These are phyloP conservation scores for Aspergillus campestris DNA, from an alignment of 495 filamentous ascomycete genomes.

Conservation along the genomic window DNA sequence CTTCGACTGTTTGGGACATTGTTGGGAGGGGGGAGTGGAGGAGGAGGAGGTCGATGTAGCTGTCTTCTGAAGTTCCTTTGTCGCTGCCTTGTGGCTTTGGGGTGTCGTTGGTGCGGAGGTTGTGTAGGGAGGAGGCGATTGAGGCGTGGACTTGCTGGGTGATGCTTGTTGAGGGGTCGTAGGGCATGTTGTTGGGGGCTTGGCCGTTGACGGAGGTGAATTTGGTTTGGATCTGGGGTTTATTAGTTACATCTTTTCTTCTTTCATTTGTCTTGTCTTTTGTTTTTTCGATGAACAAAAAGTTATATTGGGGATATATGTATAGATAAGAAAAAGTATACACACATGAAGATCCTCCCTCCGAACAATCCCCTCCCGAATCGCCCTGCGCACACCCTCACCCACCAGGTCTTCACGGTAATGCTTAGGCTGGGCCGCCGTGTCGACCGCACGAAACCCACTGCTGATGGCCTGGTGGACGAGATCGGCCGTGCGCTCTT, in stretches of 20 bases:
- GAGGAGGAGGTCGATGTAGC: constrained; percentile 64
- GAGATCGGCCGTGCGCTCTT: constrained; percentile 55
- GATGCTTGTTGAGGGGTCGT: constrained; percentile 41
- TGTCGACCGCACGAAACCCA: constrained; percentile 71
- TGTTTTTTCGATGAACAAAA: too few relatives aligned
- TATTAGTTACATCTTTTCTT: background rate
- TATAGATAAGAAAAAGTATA: background rate
- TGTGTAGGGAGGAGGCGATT: constrained; percentile 57
- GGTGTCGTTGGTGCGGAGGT: constrained; percentile 39
- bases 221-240: constrained; percentile 67
- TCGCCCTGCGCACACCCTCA: constrained; percentile 50
- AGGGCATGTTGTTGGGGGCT: constrained; percentile 51
- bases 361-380: constrained; percentile 47
- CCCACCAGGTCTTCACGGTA: constrained; percentile 70
- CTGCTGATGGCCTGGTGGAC: constrained; percentile 59
- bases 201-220: constrained; percentile 58
- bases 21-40: constrained; percentile 61
- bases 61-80: too few relatives aligned
- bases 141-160: constrained; percentile 57
- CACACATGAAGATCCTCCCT: constrained; percentile 56
- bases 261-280: too few relatives aligned
- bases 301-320: background rate
- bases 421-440: constrained; percentile 70
- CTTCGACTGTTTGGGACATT: constrained; percentile 49
- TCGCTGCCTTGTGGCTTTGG: constrained; percentile 26